Percentiles rank a stretch among this genome's conserved stretches.
Conservation (phyloP, 169 alveolate genomes). For the Cryptosporidium baileyi region DNA sequence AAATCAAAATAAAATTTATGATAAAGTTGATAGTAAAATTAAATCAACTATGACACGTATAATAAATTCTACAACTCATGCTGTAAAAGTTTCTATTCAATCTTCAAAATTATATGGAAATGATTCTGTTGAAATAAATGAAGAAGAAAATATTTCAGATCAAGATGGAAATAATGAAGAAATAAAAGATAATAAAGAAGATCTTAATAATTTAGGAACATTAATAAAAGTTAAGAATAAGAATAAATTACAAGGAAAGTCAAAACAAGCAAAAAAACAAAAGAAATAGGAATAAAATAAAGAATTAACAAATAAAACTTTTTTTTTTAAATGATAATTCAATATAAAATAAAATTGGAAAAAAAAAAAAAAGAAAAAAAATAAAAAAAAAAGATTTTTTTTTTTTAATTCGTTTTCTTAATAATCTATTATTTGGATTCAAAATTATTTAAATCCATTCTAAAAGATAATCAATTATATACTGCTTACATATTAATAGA, state of each 20-base stretch:
- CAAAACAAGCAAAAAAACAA: not conserved
- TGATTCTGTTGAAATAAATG: not conserved
- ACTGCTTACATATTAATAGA: too few species aligned
- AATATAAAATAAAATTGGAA: too few species aligned
- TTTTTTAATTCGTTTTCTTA: too few species aligned
- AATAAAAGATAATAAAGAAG: not conserved
- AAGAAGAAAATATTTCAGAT: not conserved
- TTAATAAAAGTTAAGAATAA: slow-evolving; percentile 53
- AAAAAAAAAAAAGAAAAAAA: too few species aligned
- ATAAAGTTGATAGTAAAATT: slow-evolving; percentile 44
- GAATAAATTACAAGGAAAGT: not conserved
- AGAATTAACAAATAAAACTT: too few species aligned
- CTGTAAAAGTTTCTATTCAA: slow-evolving; percentile 34
- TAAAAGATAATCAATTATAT: too few species aligned
- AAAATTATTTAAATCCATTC: too few species aligned
- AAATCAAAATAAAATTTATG: slow-evolving; percentile 35
- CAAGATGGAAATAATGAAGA: not conserved
- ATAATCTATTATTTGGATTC: too few species aligned
- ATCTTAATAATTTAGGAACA: slow-evolving; percentile 6
- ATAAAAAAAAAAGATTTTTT: too few species aligned
- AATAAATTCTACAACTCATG: slow-evolving; percentile 50
- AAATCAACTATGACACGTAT: slow-evolving; percentile 57
- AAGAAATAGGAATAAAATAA: not conserved
- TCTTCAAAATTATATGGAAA: not conserved
- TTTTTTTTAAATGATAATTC: too few species aligned